Percentiles rank a stretch among this genome's conserved stretches.
phyloP scores from a whole-genome alignment of 2,329 filamentous ascomycete genomes.

The Fusarium albosuccineum region DNA sequence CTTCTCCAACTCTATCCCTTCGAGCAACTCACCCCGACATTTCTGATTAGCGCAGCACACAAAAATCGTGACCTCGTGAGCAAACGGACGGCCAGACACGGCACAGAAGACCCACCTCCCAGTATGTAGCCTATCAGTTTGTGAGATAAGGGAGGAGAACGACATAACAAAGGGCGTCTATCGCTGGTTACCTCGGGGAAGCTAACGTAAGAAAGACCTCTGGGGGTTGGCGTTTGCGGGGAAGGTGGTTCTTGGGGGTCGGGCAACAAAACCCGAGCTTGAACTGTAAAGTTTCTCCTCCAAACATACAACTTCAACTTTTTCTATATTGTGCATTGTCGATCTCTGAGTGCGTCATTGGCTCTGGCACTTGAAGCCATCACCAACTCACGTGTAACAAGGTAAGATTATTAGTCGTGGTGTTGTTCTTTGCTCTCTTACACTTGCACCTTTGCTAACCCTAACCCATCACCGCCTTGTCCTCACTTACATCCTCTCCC shows the following conservation, averaged over 20 bases:
- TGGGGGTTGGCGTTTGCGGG: not conserved
- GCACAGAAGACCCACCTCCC: slow-evolving; percentile 16
- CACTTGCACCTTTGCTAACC: not conserved
- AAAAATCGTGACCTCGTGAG: slow-evolving; percentile 18
- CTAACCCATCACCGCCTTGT: not conserved
- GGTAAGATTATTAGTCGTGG: not conserved
- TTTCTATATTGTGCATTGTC: no score
- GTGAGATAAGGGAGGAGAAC: slow-evolving; percentile 15
- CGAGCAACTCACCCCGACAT: not conserved
- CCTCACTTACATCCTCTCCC: slow-evolving; percentile 1
- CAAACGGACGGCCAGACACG: slow-evolving; percentile 34
- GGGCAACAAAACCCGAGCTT: slow-evolving; percentile 34
- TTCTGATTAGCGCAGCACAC: not conserved
- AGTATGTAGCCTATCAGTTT: not conserved
- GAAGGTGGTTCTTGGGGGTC: not conserved
- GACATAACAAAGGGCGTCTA: slow-evolving; percentile 34
- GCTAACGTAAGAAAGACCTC: not conserved
- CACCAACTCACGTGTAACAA: not conserved
- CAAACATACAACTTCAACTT: slow-evolving; percentile 2
- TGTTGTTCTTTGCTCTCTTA: not conserved
- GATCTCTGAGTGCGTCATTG: slow-evolving; percentile 1
- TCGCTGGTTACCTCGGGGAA: not conserved
- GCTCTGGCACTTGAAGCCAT: not conserved
- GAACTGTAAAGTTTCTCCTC: slow-evolving; percentile 13
- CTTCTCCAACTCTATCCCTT: slow-evolving; percentile 2